phyloP scores from a whole-genome alignment of 805 yeast genomes.

The Wickerhamiella australiensis region DNA sequence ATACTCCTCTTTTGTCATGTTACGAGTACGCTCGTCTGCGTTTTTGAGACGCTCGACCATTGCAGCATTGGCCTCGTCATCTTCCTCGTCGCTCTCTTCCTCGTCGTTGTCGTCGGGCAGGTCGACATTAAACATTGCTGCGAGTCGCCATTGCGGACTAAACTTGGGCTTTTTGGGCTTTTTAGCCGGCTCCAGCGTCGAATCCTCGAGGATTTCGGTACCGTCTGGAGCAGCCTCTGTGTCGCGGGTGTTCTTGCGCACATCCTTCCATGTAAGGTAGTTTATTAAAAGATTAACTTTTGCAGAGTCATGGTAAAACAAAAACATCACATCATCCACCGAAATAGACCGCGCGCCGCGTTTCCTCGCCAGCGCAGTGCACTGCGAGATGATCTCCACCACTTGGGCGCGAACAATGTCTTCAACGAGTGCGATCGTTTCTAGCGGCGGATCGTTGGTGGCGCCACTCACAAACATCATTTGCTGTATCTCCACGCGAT shows the following conservation, averaged over 20 bases:
- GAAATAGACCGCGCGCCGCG: conserved; percentile 77
- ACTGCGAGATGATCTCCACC: conserved; percentile 63
- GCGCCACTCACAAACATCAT: conserved; percentile 99
- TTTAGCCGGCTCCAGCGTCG: conserved; percentile 29
- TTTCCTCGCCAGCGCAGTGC: conserved; percentile 61
- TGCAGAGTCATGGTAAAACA: conserved; percentile 86
- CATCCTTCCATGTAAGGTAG: conserved; percentile 92
- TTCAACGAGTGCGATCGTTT: conserved; percentile 84
- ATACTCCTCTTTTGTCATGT: conserved; percentile 94
- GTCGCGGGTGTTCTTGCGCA: conserved; percentile 67
- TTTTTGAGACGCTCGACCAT: conserved; percentile 78
- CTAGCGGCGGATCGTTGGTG: conserved; percentile 84
- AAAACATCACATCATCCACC: conserved; percentile 86
- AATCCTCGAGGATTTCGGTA: conserved; percentile 40
- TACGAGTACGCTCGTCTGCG: conserved; percentile 86
- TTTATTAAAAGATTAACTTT: conserved; percentile 86
- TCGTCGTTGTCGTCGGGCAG: conserved; percentile 39
- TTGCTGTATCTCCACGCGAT: conserved; percentile 84
- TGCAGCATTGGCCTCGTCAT: conserved; percentile 79
- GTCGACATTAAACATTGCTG: conserved; percentile 70
- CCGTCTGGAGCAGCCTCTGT: conserved; percentile 49
- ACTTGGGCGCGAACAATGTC: conserved; percentile 94
- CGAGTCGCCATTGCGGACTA: conserved; percentile 88
- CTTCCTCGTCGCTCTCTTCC: conserved; percentile 34
- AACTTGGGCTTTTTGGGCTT: conserved; percentile 60